Evolutionary conservation across 257 asterid species (phyloP).

Genomic region (Plantago major): DNA sequence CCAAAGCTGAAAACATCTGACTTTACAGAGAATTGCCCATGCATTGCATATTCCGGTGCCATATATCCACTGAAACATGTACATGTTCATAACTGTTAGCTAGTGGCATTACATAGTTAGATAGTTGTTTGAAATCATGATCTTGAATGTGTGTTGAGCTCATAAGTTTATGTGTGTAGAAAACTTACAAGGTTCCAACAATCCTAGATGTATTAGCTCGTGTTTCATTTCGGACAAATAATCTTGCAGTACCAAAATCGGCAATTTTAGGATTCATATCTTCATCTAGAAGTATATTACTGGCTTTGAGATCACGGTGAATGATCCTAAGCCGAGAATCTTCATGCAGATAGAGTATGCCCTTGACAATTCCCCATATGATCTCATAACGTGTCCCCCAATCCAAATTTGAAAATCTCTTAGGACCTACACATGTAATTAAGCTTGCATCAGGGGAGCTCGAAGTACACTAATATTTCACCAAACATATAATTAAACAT

Average conservation of each 20-base stretch:
- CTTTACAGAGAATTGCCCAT: slow-evolving; percentile 21
- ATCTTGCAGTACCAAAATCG: slow-evolving; percentile 28
- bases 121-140: not conserved
- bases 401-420: not conserved
- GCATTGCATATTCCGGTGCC: slow-evolving; percentile 28
- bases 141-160: too few relatives aligned
- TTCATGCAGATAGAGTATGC: slow-evolving; percentile 28
- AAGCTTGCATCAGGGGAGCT: not conserved
- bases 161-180: not conserved
- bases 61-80: slow-evolving; percentile 23
- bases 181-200: slow-evolving; percentile 32
- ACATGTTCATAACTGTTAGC: not conserved
- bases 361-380: slow-evolving; percentile 27
- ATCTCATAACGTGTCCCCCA: slow-evolving; percentile 24
- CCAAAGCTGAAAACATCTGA: slow-evolving; percentile 34
- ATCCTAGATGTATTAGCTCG: slow-evolving; percentile 16
- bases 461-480: not conserved
- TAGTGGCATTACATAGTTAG: not conserved
- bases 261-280: slow-evolving; percentile 27
- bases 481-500: not conserved
- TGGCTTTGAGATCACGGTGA: slow-evolving; percentile 27
- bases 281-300: slow-evolving; percentile 21
- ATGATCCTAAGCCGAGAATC: slow-evolving; percentile 22
- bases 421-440: slow-evolving; percentile 9
- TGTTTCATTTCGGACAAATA: slow-evolving; percentile 20